These are phyloP conservation scores for Polytrichum formosum DNA, from an alignment of 225 moss, liverwort and hornwort species.

Conservation along the genomic window DNA sequence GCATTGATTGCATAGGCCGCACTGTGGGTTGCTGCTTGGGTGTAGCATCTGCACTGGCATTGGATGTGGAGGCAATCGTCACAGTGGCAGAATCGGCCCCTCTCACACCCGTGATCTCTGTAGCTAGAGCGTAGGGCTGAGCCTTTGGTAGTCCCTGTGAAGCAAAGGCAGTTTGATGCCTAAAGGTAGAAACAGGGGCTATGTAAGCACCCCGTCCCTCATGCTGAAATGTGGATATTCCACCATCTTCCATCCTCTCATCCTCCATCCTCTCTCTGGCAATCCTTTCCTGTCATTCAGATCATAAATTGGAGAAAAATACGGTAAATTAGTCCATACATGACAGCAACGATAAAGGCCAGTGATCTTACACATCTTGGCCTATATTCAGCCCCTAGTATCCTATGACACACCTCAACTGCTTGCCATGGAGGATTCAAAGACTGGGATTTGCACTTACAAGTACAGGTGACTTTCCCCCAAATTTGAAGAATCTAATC, in stretches of 20 bases:
- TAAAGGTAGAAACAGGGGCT: conserved; percentile 8
- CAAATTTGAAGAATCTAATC: not conserved
- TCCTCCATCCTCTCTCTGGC: conserved; percentile 26
- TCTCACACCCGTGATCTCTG: not conserved
- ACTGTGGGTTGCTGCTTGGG: conserved; percentile 4
- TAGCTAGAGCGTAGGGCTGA: not conserved
- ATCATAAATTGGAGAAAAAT: no score
- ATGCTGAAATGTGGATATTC: conserved; percentile 2
- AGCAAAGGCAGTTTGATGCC: not conserved
- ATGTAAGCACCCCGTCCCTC: conserved; percentile 7
- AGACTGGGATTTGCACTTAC: not conserved
- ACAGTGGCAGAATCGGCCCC: conserved; percentile 4
- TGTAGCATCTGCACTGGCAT: conserved; percentile 13
- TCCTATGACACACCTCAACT: no score
- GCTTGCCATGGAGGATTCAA: not conserved
- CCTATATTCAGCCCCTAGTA: no score
- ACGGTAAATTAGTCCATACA: no score
- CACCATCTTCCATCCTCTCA: conserved; percentile 14
- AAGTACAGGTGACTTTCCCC: not conserved
- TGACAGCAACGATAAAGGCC: no score
- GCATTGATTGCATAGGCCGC: conserved; percentile 34
- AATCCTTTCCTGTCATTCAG: conserved; percentile 32
- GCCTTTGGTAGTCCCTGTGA: conserved; percentile 1
- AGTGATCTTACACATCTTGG: no score
- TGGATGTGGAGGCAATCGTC: conserved; percentile 6